These are phyloP conservation scores for Peronosclerospora sorghi DNA, from an alignment of 352 stramenopile genomes.

Conservation along the genomic window DNA sequence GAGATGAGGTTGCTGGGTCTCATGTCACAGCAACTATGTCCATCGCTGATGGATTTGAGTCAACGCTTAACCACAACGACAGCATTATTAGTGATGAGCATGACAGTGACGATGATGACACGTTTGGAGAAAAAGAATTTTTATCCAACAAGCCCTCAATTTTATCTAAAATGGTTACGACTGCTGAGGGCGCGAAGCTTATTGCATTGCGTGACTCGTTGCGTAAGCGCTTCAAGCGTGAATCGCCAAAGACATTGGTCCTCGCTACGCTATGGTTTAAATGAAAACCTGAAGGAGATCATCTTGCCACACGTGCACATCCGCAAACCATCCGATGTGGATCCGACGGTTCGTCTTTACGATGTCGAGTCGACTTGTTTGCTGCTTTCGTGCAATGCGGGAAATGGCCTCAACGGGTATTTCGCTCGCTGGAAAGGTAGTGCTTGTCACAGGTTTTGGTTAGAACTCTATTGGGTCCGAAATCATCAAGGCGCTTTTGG, in stretches of 20 bases:
- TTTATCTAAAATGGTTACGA: constrained; percentile 18
- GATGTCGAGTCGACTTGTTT: too few relatives aligned
- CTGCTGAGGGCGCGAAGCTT: too few relatives aligned
- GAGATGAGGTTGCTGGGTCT: constrained; percentile 12
- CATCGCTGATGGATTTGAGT: constrained; percentile 44
- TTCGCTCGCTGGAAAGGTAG: constrained; percentile 78
- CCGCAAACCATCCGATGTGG: too few relatives aligned
- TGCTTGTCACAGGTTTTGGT: constrained; percentile 75
- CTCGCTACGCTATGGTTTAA: constrained; percentile 32
- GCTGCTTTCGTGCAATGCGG: constrained; percentile 74
- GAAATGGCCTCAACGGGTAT: constrained; percentile 76
- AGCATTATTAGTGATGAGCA: constrained; percentile 30
- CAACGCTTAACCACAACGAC: too few relatives aligned
- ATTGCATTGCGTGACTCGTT: too few relatives aligned
- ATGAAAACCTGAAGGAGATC: constrained; percentile 58
- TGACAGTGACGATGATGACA: constrained; percentile 33
- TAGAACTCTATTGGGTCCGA: constrained; percentile 78
- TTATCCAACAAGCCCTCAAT: constrained; percentile 2
- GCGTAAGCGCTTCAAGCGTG: too few relatives aligned
- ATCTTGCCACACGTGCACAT: too few relatives aligned
- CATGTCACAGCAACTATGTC: constrained; percentile 21
- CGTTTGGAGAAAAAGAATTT: constrained; percentile 13
- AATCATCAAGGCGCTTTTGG: constrained; percentile 73
- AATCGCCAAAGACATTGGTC: constrained; percentile 27
- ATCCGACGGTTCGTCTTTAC: too few relatives aligned